Evolutionary conservation across 306 rosid genomes (phyloP).

Genomic region (Lotus japonicus): DNA sequence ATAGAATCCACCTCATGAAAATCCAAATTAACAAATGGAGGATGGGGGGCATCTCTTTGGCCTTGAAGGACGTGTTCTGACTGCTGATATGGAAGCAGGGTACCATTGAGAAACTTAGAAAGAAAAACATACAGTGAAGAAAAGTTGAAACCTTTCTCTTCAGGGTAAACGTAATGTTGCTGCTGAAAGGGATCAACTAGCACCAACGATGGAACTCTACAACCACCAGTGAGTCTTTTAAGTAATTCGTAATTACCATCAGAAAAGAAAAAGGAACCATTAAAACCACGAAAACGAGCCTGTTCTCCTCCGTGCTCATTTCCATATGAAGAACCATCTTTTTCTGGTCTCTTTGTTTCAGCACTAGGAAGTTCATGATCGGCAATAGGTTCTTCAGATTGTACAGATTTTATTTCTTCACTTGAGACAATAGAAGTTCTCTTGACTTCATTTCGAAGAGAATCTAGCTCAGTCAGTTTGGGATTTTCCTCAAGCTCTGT

Average conservation of each 20-base stretch:
- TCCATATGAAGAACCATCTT: slow-evolving; percentile 29
- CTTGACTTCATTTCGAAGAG: slow-evolving; percentile 39
- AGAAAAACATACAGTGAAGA: slow-evolving; percentile 56
- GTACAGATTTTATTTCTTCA: slow-evolving; percentile 25
- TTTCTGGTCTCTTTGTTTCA: slow-evolving; percentile 29
- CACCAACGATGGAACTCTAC: slow-evolving; percentile 60
- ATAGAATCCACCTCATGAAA: slow-evolving; percentile 83
- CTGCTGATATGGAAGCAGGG: slow-evolving; percentile 60
- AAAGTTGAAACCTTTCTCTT: slow-evolving; percentile 40
- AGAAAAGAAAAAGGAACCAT: slow-evolving; percentile 79
- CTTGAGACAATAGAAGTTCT: slow-evolving; percentile 21
- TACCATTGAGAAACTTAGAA: slow-evolving; percentile 55
- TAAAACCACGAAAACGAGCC: slow-evolving; percentile 41
- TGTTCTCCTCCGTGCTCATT: slow-evolving; percentile 34
- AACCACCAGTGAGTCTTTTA: slow-evolving; percentile 58
- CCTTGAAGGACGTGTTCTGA: slow-evolving; percentile 41
- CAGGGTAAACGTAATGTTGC: slow-evolving; percentile 66
- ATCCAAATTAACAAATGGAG: slow-evolving; percentile 89
- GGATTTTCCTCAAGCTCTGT: slow-evolving; percentile 38
- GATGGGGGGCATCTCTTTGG: slow-evolving; percentile 52
- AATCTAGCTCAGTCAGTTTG: slow-evolving; percentile 24
- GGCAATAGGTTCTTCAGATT: slow-evolving; percentile 33
- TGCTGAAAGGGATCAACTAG: slow-evolving; percentile 73
- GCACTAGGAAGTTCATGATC: slow-evolving; percentile 28
- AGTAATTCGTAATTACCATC: slow-evolving; percentile 76